Percentiles rank a stretch among this genome's conserved stretches.
Evolutionary conservation across 257 asterid species (phyloP).

Genomic region (Lithospermum erythrorhizon): DNA sequence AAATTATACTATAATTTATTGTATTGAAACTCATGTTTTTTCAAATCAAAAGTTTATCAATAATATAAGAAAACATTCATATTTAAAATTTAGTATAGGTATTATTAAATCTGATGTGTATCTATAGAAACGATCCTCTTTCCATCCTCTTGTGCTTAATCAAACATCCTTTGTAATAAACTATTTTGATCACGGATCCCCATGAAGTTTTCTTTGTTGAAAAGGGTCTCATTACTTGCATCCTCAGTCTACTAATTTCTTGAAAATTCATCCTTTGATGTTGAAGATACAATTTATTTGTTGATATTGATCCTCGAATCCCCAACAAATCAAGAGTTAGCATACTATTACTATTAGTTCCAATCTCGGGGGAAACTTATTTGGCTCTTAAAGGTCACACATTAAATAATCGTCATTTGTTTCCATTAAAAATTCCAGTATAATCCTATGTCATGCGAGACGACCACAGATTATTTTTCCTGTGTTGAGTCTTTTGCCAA

Average conservation of each 20-base stretch:
- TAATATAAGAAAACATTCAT: too few relatives aligned
- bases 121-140: too few relatives aligned
- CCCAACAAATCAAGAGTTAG: conserved; percentile 85
- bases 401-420: too few relatives aligned
- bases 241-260: conserved; percentile 23
- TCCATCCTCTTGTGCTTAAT: neutral
- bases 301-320: conserved; percentile 53
- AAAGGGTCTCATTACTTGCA: conserved; percentile 31
- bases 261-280: conserved; percentile 24
- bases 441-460: too few relatives aligned
- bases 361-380: conserved; percentile 19
- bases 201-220: conserved; percentile 29
- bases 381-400: neutral
- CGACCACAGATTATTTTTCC: too few relatives aligned
- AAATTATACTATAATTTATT: too few relatives aligned
- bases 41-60: too few relatives aligned
- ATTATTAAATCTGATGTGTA: too few relatives aligned
- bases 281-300: conserved; percentile 24
- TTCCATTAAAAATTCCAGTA: too few relatives aligned
- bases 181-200: conserved; percentile 34
- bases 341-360: conserved; percentile 29
- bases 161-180: conserved; percentile 28
- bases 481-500: too few relatives aligned
- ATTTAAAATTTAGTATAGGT: too few relatives aligned
- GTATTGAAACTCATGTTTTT: too few relatives aligned